phyloP scores from a whole-genome alignment of 495 filamentous ascomycete genomes.

The Trypethelium eluteriae region DNA sequence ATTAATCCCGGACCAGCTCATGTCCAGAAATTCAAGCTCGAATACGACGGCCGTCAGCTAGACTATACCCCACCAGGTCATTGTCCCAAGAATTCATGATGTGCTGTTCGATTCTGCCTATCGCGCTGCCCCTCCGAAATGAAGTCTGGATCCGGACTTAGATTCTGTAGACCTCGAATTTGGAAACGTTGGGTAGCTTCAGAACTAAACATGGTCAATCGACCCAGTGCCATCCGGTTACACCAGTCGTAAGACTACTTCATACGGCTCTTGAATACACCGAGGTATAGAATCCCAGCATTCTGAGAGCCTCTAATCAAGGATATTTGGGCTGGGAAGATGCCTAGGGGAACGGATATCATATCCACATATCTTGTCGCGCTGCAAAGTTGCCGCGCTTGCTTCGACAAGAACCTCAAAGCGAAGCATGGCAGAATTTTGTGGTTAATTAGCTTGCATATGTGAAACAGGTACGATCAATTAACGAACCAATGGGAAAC shows the following conservation, averaged over 20 bases:
- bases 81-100: not conserved
- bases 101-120: not conserved
- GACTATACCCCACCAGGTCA: not conserved
- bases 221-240: not conserved
- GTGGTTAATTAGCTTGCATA: too few relatives aligned
- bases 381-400: too few relatives aligned
- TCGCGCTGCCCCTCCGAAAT: not conserved
- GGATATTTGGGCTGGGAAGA: not conserved
- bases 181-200: not conserved
- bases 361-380: not conserved
- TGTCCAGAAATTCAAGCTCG: not conserved
- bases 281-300: not conserved
- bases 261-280: not conserved
- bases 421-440: too few relatives aligned
- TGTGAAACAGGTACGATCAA: too few relatives aligned
- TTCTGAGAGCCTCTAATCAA: not conserved
- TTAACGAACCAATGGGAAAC: too few relatives aligned
- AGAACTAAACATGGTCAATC: not conserved
- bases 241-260: not conserved
- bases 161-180: not conserved
- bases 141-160: not conserved
- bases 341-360: not conserved
- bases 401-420: too few relatives aligned
- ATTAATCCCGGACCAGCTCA: not conserved
- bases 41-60: not conserved